phyloP scores from a whole-genome alignment of 805 yeast genomes.

The Blastobotrys chiropterorum region DNA sequence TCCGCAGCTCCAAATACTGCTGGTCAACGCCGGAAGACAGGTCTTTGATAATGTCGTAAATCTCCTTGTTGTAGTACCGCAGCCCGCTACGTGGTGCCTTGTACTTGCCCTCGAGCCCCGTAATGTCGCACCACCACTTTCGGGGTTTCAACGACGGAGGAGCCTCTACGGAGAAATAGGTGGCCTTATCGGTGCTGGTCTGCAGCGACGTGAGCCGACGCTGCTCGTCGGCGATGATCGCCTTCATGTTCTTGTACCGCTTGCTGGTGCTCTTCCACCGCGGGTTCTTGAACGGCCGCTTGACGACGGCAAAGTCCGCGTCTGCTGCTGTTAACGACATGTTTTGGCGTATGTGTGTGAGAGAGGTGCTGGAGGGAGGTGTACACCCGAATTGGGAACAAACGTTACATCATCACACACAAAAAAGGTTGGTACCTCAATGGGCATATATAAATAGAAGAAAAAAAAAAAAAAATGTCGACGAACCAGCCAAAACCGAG shows the following conservation, averaged over 20 bases:
- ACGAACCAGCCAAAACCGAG: background rate
- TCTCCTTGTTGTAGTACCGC: constrained; percentile 76
- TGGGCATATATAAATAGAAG: background rate
- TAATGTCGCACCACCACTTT: constrained; percentile 86
- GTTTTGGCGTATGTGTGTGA: background rate
- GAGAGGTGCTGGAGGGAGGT: too few species aligned
- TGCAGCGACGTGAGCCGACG: constrained; percentile 45
- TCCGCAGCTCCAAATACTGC: constrained; percentile 79
- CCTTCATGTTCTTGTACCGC: constrained; percentile 61
- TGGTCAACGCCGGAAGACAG: constrained; percentile 92
- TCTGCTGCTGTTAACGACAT: constrained; percentile 11
- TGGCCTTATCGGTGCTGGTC: constrained; percentile 36
- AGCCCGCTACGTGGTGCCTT: constrained; percentile 61
- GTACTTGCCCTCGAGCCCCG: constrained; percentile 78
- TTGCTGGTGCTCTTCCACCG: constrained; percentile 45
- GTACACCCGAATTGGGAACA: background rate
- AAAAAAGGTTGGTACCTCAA: background rate
- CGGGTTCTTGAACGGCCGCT: constrained; percentile 49
- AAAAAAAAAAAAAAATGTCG: background rate
- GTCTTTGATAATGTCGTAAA: constrained; percentile 65
- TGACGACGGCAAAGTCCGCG: constrained; percentile 23
- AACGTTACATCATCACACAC: background rate
- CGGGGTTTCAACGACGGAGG: constrained; percentile 82
- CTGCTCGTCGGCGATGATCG: constrained; percentile 70
- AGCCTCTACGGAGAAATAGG: constrained; percentile 66